Base-by-base conservation (phyloP, 768 basidiomycete genomes). In the Sistotremastrum niveocremeum region DNA sequence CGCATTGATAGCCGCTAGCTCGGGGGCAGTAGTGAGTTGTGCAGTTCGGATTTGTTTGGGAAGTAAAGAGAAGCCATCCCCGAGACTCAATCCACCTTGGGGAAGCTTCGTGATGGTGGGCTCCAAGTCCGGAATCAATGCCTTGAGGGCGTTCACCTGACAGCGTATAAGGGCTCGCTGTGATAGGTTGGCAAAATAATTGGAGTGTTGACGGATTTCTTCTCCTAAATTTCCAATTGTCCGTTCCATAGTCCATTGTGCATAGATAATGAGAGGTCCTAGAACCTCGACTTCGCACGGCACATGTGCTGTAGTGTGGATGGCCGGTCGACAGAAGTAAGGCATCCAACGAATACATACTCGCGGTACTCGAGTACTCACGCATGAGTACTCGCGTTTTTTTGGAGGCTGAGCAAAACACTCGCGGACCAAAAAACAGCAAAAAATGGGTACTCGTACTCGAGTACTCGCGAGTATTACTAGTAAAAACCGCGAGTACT, bases 161-260 rank as follows among this genome's bases (percentile, higher is more conserved):
- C 46, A 39, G 2, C 51, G 37, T 4, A 51, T 43, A 3, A 62
- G 10, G 3, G 50, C 62, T 33, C 51, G 46, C 38, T 60, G 47
- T 11, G 60, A 34, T 4, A 65, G 51, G 41, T 63, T 63, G 2
- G 51, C 49, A 36, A 47, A 61, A 2, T 54, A 50, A 29, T 61
- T 48, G 0, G 51, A 57, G 7, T 44, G 56, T 36, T 59, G 58
- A 6, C 43, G 31, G 4, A 62, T 56, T 44, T 65, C 59, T 31
- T 52, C 42, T 3, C 53, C 56, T 2, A 66, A 54, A 20, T 54
- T 60, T 3, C 62, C 53, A 11, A 62, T 65, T 1, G 54, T 55
- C 0, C 50, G 51, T 47, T 68, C 65, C 3, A 5, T n/a, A 4
- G 41, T 41, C 41, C 41, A 41, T 29, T 41, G 5, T 3, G 6